Evolutionary conservation across 1,139 yeast species (phyloP), one percentile per base, ranked within the genome.

Genomic region (Pichia sp.): DNA sequence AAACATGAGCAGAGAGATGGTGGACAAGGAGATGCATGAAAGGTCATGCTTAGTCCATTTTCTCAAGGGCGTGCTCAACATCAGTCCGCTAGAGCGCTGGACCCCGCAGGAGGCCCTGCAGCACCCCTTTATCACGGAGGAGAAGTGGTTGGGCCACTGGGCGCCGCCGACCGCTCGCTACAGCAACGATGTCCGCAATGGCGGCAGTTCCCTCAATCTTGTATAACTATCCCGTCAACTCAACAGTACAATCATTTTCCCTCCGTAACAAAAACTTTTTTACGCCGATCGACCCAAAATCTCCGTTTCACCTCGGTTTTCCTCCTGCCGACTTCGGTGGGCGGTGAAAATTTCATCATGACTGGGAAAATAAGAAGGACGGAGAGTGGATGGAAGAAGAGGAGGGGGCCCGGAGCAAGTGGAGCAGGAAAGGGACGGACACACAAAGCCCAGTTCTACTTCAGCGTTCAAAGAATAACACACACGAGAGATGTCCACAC

Each of bases 41-140:
- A 75, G 98, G 51, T 77, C 77, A 51, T 76, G 89, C 45, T 77
- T 93, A 61, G 76, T 85, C 41, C 96, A 92, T 68, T 90, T 93
- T 65, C 76, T 93, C 51, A 72, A 76, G 49, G 96, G 96, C 41
- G 79, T 89, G 10, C 74, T 93, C 57, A 89, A 86, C 62, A 72
- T 90, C 67, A 92, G 92, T 70, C 99, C 99, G 0, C 77, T 93
- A 64, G 97, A 92, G 69, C 79, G 99, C 63, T 86, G 97, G 84
- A 90, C 97, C 0, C 99, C 99, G 10, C 97, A 90, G 63, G 97
- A 93, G 69, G 99, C 98, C 0, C 76, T 87, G 29, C 76, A 83
- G 70, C 99, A 95, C 72, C 98, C 98, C 0, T 93, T 95, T 69
- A 82, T 93, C 23, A 85, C 85, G 3, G 78, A 74, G 42, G 74